Evolutionary conservation across 305 asterid species (phyloP), one percentile per base, ranked within the genome.

Genomic region (Fraxinus nigra): DNA sequence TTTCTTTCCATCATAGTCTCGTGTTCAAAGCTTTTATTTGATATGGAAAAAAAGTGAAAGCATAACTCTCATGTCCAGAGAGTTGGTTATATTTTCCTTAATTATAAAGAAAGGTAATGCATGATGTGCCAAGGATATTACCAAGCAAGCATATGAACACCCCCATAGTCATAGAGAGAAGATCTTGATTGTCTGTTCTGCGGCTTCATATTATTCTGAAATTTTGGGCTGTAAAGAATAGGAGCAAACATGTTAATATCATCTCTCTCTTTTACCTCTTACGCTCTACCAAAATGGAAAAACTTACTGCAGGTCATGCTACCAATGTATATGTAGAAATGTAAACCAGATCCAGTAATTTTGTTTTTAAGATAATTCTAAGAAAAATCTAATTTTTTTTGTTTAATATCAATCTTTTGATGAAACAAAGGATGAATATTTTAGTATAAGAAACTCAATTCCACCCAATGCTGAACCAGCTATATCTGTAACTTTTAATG

Each of bases 371-470:
- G 34, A 26, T 65, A 10, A 65, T 26, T 3, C 35, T 26, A 24
- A 10, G 73, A 28, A 65, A 65, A 26, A 10, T 65, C 35, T 28
- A 11, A 33, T 0, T 7, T 10, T 65, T 43, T 65, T 24, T 65
- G 34, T 33, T 65, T 65, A 24, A 24, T 65, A 9, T 65, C 73
- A 24, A 13, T 65, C 18, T 65, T 65, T 1, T 65, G 34, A 65
- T 24, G 34, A 30, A 24, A 43, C 22, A 43, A 24, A 40, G 37
- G 51, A 75, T 10, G 14, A 46, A 2, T 40, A 22, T 30, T 69
- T 37, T 76, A 18, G 32, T 48, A 32, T 33, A 72, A 32, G 35
- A 77, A 22, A 69, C 32, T 43, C 76, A 79, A n/a, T 77, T 79
- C 38, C 16, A 3, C 43, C 65, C 2, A 37, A 38, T 82, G 69